phyloP scores from a whole-genome alignment of 2,329 filamentous ascomycete species.

The Claviceps lovelessii region DNA sequence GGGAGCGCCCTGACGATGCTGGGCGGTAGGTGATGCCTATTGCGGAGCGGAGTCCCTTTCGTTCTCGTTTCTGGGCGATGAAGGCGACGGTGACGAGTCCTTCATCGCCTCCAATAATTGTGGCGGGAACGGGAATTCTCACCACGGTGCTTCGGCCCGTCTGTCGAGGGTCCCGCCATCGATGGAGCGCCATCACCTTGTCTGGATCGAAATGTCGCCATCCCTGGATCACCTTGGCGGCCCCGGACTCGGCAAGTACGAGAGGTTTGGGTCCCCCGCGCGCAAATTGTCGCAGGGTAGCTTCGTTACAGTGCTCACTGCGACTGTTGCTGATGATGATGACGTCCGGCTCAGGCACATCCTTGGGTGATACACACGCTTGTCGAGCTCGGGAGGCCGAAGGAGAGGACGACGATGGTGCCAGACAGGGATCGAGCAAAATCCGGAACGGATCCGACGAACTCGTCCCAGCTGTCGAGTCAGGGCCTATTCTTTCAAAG shows the following conservation, averaged over 20 bases:
- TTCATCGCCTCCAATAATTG: constrained; percentile 34
- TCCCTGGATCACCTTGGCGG: constrained; percentile 48
- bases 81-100: constrained; percentile 61
- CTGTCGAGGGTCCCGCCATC: constrained; percentile 29
- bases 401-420: constrained; percentile 46
- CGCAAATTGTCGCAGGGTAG: constrained; percentile 51
- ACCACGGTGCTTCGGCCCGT: constrained; percentile 20
- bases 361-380: constrained; percentile 36
- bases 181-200: constrained; percentile 29
- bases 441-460: constrained; percentile 43
- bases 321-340: constrained; percentile 32
- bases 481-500: constrained; percentile 37
- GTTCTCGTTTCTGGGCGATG: constrained; percentile 45
- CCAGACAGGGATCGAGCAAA: constrained; percentile 59
- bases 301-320: constrained; percentile 56
- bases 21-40: constrained; percentile 60
- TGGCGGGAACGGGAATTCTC: constrained; percentile 38
- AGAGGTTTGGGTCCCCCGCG: constrained; percentile 36
- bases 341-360: constrained; percentile 29
- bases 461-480: constrained; percentile 1
- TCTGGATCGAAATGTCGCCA: constrained; percentile 54
- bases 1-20: constrained; percentile 22
- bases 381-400: constrained; percentile 39
- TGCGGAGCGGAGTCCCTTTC: constrained; percentile 48
- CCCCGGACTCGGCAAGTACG: constrained; percentile 51